Evolutionary conservation across 2,329 filamentous ascomycete genomes (phyloP).

Genomic region (Nothophaeocryptopus gaeumannii): DNA sequence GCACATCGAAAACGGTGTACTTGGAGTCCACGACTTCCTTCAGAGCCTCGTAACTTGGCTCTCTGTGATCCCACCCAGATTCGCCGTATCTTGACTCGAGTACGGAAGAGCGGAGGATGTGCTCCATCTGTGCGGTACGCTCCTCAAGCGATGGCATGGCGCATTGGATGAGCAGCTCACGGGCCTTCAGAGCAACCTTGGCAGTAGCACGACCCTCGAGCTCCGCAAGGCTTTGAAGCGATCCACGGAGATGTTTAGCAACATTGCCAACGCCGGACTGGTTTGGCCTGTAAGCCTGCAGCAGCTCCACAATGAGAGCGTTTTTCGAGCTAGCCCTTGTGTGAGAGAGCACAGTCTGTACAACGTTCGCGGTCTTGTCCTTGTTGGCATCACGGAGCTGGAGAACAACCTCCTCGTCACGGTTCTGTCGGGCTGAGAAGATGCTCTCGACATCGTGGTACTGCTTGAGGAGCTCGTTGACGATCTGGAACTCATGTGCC

Average conservation of each 20-base stretch:
- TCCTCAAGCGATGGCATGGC: constrained; percentile 94
- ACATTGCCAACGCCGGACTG: constrained; percentile 86
- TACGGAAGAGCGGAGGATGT: constrained; percentile 92
- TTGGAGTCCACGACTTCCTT: constrained; percentile 98
- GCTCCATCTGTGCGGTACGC: constrained; percentile 94
- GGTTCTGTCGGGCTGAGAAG: constrained; percentile 78
- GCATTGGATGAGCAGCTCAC: constrained; percentile 95
- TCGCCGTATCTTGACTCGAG: constrained; percentile 97
- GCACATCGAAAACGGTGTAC: constrained; percentile 95
- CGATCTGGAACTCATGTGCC: constrained; percentile 80
- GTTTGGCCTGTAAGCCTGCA: constrained; percentile 93
- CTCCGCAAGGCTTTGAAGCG: constrained; percentile 83
- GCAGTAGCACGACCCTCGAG: constrained; percentile 81
- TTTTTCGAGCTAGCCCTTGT: constrained; percentile 91
- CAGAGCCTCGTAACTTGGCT: constrained; percentile 84
- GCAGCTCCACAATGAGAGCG: constrained; percentile 82
- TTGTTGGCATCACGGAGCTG: constrained; percentile 95
- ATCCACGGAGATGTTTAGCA: constrained; percentile 78
- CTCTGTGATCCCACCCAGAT: constrained; percentile 92
- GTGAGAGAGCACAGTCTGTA: constrained; percentile 89
- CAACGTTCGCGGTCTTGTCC: constrained; percentile 80
- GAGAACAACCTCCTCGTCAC: constrained; percentile 91
- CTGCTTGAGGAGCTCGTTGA: constrained; percentile 72
- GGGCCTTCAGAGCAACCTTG: constrained; percentile 95
- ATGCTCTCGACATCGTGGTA: constrained; percentile 82